phyloP scores from a whole-genome alignment of 2,329 filamentous ascomycete genomes.

The Fusarium torreyae region DNA sequence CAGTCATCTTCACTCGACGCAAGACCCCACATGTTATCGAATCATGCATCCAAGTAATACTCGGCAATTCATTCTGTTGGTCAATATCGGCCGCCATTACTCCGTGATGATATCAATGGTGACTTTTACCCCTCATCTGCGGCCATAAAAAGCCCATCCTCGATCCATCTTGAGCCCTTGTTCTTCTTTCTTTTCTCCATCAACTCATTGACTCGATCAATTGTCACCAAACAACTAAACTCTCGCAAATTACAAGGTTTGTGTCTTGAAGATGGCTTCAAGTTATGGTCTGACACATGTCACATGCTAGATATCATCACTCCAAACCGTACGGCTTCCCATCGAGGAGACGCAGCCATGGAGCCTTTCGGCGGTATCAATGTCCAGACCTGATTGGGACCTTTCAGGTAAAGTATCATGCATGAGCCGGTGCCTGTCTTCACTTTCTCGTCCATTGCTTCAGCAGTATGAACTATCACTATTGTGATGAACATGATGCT shows the following conservation, averaged over 20 bases:
- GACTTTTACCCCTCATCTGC: slow-evolving; percentile 48
- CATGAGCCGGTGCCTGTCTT: slow-evolving; percentile 74
- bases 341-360: slow-evolving; percentile 50
- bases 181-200: slow-evolving; percentile 16
- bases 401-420: slow-evolving; percentile 64
- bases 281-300: slow-evolving; percentile 41
- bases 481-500: background rate
- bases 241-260: slow-evolving; percentile 41
- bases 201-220: slow-evolving; percentile 10
- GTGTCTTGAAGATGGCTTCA: slow-evolving; percentile 7
- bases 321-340: slow-evolving; percentile 49
- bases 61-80: slow-evolving; percentile 41
- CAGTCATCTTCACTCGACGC: slow-evolving; percentile 16
- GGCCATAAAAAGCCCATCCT: slow-evolving; percentile 40
- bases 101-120: slow-evolving; percentile 43
- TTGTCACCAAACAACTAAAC: background rate
- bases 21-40: slow-evolving; percentile 25
- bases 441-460: slow-evolving; percentile 9
- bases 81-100: slow-evolving; percentile 21
- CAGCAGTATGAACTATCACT: background rate
- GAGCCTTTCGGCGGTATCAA: slow-evolving; percentile 56
- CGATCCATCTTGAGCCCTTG: background rate
- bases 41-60: slow-evolving; percentile 30
- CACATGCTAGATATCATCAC: slow-evolving; percentile 44
- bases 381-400: slow-evolving; percentile 57